Evolutionary conservation across 441 rosid species (phyloP), one percentile per base, ranked within the genome.

Genomic region (Pelargonium cotyledonis): DNA sequence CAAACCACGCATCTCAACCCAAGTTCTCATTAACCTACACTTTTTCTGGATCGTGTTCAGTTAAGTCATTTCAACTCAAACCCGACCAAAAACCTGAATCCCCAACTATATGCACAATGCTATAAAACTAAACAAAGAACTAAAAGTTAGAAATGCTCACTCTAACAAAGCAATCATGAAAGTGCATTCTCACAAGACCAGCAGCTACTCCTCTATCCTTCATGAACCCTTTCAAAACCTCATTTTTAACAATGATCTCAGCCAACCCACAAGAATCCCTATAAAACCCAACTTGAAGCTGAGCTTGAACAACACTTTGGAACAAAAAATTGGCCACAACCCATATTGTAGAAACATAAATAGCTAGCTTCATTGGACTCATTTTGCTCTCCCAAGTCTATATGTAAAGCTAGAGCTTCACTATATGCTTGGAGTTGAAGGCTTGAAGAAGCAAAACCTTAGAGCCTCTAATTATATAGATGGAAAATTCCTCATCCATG

Each of bases 151-250:
- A 21, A 21, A 21, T 21, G 23, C 23, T 21, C 70, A 85, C 89
- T 76, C 87, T 74, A 53, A 80, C 84, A 67, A 86, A 85, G 67
- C 89, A 85, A 49, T 86, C 91, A 23, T 82, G 91, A 70, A 86
- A 85, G 72, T 83, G 87, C 86, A 86, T 75, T 73, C 87, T 73
- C 29, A 85, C 55, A 2, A 86, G 84, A 16, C 81, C 88, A 9
- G 87, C 81, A 60, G 82, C 85, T 1, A 84, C 64, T 35, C 86
- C 88, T 51, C 0, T 73, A 65, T 84, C 78, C 49, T 41, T 72
- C 0, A 2, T 0, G 40, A 82, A 47, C 38, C 65, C 84, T 69
- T 81, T 69, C 43, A 47, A 57, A 66, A 84, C 86, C 16, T 77
- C 83, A 12, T 63, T 71, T 73, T 78, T 82, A 4, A 85, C 81